phyloP scores from a whole-genome alignment of 73 alveolate species.

The Uronychia setigera region DNA sequence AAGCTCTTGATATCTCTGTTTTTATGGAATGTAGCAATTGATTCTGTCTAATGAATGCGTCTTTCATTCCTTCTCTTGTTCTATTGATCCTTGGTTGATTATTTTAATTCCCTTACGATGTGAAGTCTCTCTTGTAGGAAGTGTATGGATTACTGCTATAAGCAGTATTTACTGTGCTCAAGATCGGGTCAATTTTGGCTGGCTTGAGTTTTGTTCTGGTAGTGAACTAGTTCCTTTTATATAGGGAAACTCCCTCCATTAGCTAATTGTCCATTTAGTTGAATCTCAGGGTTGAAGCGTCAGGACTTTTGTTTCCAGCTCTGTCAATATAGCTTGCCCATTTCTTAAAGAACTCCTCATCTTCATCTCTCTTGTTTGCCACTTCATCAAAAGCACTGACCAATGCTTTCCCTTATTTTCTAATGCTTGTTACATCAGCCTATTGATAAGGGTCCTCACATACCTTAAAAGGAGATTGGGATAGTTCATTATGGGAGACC shows the following conservation, averaged over 20 bases:
- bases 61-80: too few species aligned
- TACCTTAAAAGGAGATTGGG: not conserved
- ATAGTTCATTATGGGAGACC: not conserved
- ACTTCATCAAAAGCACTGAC: not conserved
- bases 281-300: not conserved
- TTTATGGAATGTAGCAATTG: too few species aligned
- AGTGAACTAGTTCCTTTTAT: not conserved
- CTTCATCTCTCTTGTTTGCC: not conserved
- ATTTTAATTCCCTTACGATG: too few species aligned
- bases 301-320: not conserved
- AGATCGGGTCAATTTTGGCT: too few species aligned
- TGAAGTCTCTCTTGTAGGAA: too few species aligned
- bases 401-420: not conserved
- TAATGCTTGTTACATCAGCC: not conserved
- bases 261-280: not conserved
- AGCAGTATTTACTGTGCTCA: too few species aligned
- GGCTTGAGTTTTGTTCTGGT: not conserved
- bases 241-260: not conserved
- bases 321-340: not conserved
- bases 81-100: too few species aligned
- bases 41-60: too few species aligned
- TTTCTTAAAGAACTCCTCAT: not conserved
- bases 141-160: too few species aligned
- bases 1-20: too few species aligned
- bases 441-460: not conserved